These are phyloP conservation scores for Emergomyces orientalis DNA, from an alignment of 2,329 filamentous ascomycete species.

Conservation along the genomic window DNA sequence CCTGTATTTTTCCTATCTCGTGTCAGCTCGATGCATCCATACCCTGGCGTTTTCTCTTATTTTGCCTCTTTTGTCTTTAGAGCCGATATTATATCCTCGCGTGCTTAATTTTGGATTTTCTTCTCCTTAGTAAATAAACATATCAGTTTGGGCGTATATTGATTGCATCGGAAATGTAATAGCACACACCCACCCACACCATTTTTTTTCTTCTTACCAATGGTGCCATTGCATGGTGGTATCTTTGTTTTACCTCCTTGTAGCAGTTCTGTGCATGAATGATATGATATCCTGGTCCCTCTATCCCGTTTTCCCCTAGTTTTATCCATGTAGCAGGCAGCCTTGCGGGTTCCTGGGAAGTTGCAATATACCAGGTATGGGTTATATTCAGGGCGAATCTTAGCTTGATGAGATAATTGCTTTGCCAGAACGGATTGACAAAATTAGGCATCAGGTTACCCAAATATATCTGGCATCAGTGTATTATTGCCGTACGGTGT, in stretches of 20 bases:
- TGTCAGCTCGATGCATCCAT: slow-evolving; percentile 4
- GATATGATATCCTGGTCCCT: neutral
- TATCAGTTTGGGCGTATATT: neutral
- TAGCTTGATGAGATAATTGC: neutral
- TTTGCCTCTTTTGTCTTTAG: neutral
- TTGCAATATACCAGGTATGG: neutral
- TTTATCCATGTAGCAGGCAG: neutral
- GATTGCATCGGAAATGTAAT: neutral
- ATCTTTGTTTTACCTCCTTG: neutral
- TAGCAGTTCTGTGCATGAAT: neutral
- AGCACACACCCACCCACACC: neutral
- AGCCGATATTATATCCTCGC: neutral
- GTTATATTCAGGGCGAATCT: neutral
- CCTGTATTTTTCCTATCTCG: neutral
- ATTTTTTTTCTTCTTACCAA: neutral
- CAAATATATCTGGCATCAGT: neutral
- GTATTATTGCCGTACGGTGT: neutral
- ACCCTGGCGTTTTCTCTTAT: slow-evolving; percentile 6
- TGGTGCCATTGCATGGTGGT: slow-evolving; percentile 1
- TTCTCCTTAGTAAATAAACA: neutral
- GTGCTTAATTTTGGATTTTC: neutral
- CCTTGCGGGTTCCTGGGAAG: neutral
- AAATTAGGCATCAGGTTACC: neutral
- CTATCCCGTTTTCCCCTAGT: no score
- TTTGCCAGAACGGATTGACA: neutral